phyloP scores from a whole-genome alignment of 192 early-diverging fungal genomes.

The Mortierella alpina region DNA sequence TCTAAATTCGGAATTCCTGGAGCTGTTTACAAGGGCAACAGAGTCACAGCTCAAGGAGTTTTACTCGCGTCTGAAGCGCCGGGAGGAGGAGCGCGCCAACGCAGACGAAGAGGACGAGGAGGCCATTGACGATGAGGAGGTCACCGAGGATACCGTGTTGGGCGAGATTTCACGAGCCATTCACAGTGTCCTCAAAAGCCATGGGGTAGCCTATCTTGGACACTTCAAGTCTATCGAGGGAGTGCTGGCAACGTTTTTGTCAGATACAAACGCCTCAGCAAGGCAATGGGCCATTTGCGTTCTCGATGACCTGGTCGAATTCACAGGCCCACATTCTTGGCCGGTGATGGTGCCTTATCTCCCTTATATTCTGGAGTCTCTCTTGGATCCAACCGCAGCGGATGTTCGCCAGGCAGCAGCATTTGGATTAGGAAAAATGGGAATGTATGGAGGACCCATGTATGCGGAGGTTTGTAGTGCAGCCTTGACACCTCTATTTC shows the following conservation, averaged over 20 bases:
- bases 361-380: slow-evolving; percentile 61
- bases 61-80: slow-evolving; percentile 73
- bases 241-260: slow-evolving; percentile 69
- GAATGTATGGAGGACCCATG: slow-evolving; percentile 84
- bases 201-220: slow-evolving; percentile 77
- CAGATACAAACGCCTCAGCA: slow-evolving; percentile 66
- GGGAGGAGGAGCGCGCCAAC: slow-evolving; percentile 72
- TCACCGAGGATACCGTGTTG: slow-evolving; percentile 79
- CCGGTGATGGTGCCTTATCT: slow-evolving; percentile 78
- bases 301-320: slow-evolving; percentile 93
- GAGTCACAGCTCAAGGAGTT: slow-evolving; percentile 79
- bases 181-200: slow-evolving; percentile 81
- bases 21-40: slow-evolving; percentile 76
- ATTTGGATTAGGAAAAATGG: slow-evolving; percentile 92
- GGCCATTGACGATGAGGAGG: slow-evolving; percentile 84
- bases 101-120: slow-evolving; percentile 91
- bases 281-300: slow-evolving; percentile 95
- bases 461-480: slow-evolving; percentile 78
- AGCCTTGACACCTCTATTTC: slow-evolving; percentile 82
- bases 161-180: slow-evolving; percentile 84
- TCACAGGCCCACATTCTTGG: slow-evolving; percentile 78
- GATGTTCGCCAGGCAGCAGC: slow-evolving; percentile 94
- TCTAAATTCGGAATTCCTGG: slow-evolving; percentile 70
- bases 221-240: slow-evolving; percentile 86
- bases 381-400: slow-evolving; percentile 56